Conservation (phyloP, 2,329 filamentous ascomycete species). For the Trichoderma polysporum region DNA sequence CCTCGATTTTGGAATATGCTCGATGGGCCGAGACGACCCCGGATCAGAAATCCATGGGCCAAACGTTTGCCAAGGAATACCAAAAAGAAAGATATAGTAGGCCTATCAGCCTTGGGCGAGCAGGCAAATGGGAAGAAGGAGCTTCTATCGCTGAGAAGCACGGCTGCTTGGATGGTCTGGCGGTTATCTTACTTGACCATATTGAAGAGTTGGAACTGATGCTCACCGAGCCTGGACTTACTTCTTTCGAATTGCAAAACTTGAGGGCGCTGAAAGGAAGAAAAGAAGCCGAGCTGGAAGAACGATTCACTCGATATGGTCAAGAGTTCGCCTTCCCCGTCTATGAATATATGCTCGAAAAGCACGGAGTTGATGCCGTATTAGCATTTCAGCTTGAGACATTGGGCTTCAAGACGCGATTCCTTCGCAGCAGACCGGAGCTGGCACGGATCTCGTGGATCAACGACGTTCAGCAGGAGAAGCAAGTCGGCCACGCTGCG, state of each 20-base stretch:
- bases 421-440: slow-evolving; percentile 68
- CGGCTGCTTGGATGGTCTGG: slow-evolving; percentile 53
- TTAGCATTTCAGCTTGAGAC: slow-evolving; percentile 71
- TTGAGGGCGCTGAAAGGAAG: slow-evolving; percentile 39
- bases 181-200: slow-evolving; percentile 56
- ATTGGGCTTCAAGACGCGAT: slow-evolving; percentile 70
- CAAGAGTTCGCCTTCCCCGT: slow-evolving; percentile 71
- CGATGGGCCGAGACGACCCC: slow-evolving; percentile 49
- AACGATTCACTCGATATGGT: slow-evolving; percentile 63
- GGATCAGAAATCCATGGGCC: slow-evolving; percentile 43
- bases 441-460: slow-evolving; percentile 89
- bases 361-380: slow-evolving; percentile 64
- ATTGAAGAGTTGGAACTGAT: slow-evolving; percentile 42
- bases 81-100: slow-evolving; percentile 52
- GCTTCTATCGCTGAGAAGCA: slow-evolving; percentile 60
- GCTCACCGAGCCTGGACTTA: slow-evolving; percentile 31
- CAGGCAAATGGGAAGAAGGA: slow-evolving; percentile 57
- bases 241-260: slow-evolving; percentile 31
- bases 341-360: slow-evolving; percentile 73
- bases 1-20: slow-evolving; percentile 53
- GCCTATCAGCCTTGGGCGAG: slow-evolving; percentile 53
- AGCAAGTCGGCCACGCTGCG: slow-evolving; percentile 72
- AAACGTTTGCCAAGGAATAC: slow-evolving; percentile 50
- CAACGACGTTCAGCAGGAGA: slow-evolving; percentile 78
- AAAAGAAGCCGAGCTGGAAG: slow-evolving; percentile 47